phyloP scores from a whole-genome alignment of 1,139 yeast genomes.

The Suhomyces bokatorum region DNA sequence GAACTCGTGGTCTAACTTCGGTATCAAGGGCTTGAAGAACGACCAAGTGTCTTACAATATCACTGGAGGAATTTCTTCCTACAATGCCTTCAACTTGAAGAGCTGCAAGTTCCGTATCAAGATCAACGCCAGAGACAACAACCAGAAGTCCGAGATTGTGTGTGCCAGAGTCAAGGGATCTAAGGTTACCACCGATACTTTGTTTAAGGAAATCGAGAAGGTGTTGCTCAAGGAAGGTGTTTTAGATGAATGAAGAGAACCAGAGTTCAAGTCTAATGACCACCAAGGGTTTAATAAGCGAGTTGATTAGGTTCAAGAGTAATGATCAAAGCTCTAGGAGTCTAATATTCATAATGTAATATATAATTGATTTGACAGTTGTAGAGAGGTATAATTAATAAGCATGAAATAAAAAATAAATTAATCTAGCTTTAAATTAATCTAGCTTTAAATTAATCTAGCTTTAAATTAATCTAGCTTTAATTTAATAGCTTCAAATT shows the following conservation, averaged over 20 bases:
- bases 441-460: no score
- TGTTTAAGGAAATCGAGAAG: slow-evolving; percentile 49
- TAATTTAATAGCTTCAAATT: no score
- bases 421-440: no score
- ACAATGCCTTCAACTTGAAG: slow-evolving; percentile 61
- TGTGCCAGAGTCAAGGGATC: slow-evolving; percentile 51
- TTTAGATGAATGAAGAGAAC: slow-evolving; percentile 31
- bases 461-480: no score
- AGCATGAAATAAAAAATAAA: no score
- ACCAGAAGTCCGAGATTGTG: slow-evolving; percentile 48
- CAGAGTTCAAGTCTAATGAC: no score
- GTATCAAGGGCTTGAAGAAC: slow-evolving; percentile 56
- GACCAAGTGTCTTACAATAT: slow-evolving; percentile 47
- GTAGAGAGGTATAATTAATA: not conserved
- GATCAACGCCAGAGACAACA: slow-evolving; percentile 39
- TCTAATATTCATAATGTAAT: slow-evolving; percentile 10
- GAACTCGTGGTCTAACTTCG: slow-evolving; percentile 70
- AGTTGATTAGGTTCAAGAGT: no score
- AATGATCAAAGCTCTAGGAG: no score
- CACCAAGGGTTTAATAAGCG: no score
- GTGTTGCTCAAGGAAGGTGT: slow-evolving; percentile 50
- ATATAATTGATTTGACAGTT: not conserved
- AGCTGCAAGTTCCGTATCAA: slow-evolving; percentile 64
- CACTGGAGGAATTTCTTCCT: slow-evolving; percentile 60
- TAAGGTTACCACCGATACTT: slow-evolving; percentile 41